Evolutionary conservation across 1,139 yeast species (phyloP), one percentile per base, ranked within the genome.

Genomic region (Sugiyamaella sp.): DNA sequence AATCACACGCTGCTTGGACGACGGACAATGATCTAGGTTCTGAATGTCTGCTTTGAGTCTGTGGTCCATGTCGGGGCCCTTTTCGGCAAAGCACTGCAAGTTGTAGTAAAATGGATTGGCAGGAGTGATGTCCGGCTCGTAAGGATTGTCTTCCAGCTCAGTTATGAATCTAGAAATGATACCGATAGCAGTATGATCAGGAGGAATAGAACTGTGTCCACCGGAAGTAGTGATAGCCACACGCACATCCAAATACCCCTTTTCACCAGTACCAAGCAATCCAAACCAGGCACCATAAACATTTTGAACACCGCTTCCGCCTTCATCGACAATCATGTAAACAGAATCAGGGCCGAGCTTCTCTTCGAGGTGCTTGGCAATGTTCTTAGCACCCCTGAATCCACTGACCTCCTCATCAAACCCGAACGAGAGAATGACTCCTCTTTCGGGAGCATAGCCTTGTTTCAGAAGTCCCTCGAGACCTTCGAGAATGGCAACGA

Each of bases 361-460:
- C 27, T 79, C 72, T 46, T 74, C 72, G 51, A 86, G 66, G 52
- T 70, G 72, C 32, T 72, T 61, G 4, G 78, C 75, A 33, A 85
- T 71, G 27, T 65, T 54, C 1, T 61, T 58, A 2, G 90, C 91
- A 54, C 91, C 91, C 37, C 71, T 68, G 14, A 60, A 60, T 2
- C 91, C 91, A 39, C 80, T 74, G 19, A 79, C 75, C 69, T 85
- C 93, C 71, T 86, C 93, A 66, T 86, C 93, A 62, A 81, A 84
- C 0, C 91, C 91, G 62, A 81, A 80, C 0, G 85, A 81, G 2
- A 82, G 69, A 20, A 85, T 61, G 2, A 84, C 67, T 1, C 86
- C 76, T 64, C 90, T 75, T 52, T 73, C 66, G 10, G 88, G 86
- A 51, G 65, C 56, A 67, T 74, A 82, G 0, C 74, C 80, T 49